Percentiles rank a stretch among this genome's conserved stretches.
Conservation (phyloP, 169 alveolate species). For the Eimeria falciformis region DNA sequence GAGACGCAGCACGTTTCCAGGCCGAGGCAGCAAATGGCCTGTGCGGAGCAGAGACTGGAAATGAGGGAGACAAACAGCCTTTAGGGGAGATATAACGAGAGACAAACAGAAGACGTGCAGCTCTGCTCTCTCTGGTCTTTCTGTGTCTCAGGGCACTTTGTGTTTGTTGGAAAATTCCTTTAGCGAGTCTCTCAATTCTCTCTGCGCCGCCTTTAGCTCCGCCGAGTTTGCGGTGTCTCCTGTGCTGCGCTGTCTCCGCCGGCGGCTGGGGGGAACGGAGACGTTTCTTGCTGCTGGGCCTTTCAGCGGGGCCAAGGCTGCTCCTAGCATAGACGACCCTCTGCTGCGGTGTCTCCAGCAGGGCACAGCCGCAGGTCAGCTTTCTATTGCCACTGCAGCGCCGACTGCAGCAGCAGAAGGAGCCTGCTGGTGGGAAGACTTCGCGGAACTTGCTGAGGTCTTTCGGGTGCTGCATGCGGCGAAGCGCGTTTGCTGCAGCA, state of each 20-base stretch:
- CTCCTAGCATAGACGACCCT: not conserved
- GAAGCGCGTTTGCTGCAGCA: conserved; percentile 41
- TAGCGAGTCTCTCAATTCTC: not conserved
- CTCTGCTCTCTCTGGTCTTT: too few species aligned
- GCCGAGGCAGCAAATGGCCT: too few species aligned
- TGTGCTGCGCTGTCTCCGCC: conserved; percentile 24
- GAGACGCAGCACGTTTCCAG: too few species aligned
- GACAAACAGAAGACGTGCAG: too few species aligned
- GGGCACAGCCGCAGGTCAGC: not conserved
- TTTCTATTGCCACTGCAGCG: not conserved
- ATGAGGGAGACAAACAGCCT: too few species aligned
- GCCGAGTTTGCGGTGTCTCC: not conserved
- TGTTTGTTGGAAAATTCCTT: conserved; percentile 1
- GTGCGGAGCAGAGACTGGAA: too few species aligned
- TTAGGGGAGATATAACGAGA: too few species aligned
- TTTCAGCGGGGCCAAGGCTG: not conserved
- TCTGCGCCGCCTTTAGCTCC: not conserved
- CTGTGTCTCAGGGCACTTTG: conserved; percentile 23
- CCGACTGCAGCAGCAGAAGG: not conserved
- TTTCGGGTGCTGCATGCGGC: not conserved
- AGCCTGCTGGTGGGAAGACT: conserved; percentile 37
- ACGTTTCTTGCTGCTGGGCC: not conserved
- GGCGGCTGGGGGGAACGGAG: conserved; percentile 1
- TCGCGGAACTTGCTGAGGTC: not conserved
- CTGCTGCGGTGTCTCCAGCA: not conserved